These are phyloP conservation scores for Spergularia azorica DNA, from an alignment of 179 eudicot species.

Conservation along the genomic window DNA sequence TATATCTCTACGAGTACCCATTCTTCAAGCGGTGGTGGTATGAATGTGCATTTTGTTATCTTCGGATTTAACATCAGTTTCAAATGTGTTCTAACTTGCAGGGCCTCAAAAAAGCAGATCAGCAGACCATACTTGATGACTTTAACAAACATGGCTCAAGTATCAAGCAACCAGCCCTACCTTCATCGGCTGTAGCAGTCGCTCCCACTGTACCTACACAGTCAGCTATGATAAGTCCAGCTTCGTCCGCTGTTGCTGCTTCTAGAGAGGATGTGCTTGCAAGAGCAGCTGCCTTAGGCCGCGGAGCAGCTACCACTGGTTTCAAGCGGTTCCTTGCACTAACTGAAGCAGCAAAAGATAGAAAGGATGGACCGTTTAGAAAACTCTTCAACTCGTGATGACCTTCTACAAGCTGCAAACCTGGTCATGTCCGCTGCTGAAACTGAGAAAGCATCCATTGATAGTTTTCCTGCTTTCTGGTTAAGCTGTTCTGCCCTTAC, in stretches of 20 bases:
- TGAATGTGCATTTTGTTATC: background rate
- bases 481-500: background rate
- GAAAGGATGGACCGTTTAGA: slow-evolving; percentile 89
- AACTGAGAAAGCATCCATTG: background rate
- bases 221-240: slow-evolving; percentile 32
- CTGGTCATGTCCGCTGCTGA: background rate
- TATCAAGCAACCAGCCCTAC: slow-evolving; percentile 52
- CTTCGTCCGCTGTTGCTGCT: slow-evolving; percentile 42
- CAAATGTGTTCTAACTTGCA: slow-evolving; percentile 30
- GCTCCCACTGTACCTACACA: slow-evolving; percentile 37
- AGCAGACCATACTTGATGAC: slow-evolving; percentile 87
- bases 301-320: slow-evolving; percentile 95
- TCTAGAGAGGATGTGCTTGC: slow-evolving; percentile 91
- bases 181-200: slow-evolving; percentile 34
- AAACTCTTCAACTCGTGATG: slow-evolving; percentile 79
- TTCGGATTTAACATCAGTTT: background rate
- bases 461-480: background rate
- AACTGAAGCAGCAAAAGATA: slow-evolving; percentile 94
- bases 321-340: slow-evolving; percentile 91
- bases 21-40: no score
- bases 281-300: slow-evolving; percentile 94
- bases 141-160: slow-evolving; percentile 85
- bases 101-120: slow-evolving; percentile 91
- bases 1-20: no score
- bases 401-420: background rate